Base-by-base conservation (phyloP, 306 rosid genomes). In the Hippophae tibetana region DNA sequence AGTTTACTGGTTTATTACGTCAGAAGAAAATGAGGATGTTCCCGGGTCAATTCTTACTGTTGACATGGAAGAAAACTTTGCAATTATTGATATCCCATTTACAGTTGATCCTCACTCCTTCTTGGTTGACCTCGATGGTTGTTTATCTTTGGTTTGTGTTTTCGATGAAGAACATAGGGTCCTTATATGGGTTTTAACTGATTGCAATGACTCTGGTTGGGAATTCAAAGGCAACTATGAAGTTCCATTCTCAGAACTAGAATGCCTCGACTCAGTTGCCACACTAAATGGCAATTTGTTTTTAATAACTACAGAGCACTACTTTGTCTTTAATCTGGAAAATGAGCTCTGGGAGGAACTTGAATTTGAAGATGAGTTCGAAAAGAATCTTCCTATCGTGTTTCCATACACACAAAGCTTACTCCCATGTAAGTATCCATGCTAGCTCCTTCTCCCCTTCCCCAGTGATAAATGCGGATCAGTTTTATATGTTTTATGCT, bases 1-100 rank as follows among this genome's bases (percentile, higher is more conserved):
- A 47, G 58, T 58, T 43, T 68, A 67, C 56, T 74, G 78, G 78
- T 67, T 74, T 53, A 14, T 74, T 13, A 54, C 70, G 43, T 53
- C 47, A 12, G 58, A 57, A 53, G 73, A 63, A 40, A 66, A 68
- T 51, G 47, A 6, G 31, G 7, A 49, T 7, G 50, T 14, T 41
- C 58, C 70, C 52, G 66, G 62, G 23, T 52, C 49, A 40, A 27
- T 74, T 62, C 62, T 74, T 3, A 55, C 62, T 10, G 65, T 74
- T 53, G 78, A 68, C 27, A 63, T 45, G 31, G 62, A 58, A 54
- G 66, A 63, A 1, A 59, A 52, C 10, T 68, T 68, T 31, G 44
- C 12, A 58, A 13, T 42, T 3, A 53, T 74, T 5, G 27, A 49
- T 18, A 69, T 62, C 31, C 78, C 78, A 3, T 69, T 41, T 3